Percentiles rank a stretch among this genome's conserved stretches.
These are phyloP conservation scores for Tetrahymena thermophila DNA, from an alignment of 73 alveolate species.

Conservation along the genomic window DNA sequence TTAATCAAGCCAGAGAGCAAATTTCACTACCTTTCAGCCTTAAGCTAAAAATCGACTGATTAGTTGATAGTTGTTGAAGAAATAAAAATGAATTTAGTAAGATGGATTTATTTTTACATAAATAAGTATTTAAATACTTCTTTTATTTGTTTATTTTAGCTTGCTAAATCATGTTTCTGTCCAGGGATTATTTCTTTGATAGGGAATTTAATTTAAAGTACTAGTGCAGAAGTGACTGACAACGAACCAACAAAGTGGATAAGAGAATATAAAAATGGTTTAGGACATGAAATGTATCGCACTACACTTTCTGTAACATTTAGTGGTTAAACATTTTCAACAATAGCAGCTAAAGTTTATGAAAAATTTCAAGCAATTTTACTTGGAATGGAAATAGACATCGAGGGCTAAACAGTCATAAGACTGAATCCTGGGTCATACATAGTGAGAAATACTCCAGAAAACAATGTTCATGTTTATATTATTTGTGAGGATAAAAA, in stretches of 20 bases:
- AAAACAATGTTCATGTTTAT: constrained; percentile 73
- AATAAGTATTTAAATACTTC: neutral
- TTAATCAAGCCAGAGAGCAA: constrained; percentile 92
- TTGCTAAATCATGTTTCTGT: constrained; percentile 89
- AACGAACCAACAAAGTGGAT: constrained; percentile 76
- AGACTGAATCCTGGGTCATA: constrained; percentile 90
- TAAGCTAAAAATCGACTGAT: constrained; percentile 57
- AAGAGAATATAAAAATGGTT: constrained; percentile 86
- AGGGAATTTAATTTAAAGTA: constrained; percentile 78
- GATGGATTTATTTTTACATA: neutral
- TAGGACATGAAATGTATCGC: constrained; percentile 93
- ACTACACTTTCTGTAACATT: constrained; percentile 51
- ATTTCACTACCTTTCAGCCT: constrained; percentile 70
- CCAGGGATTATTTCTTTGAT: constrained; percentile 88
- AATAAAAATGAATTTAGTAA: constrained; percentile 38
- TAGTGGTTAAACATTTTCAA: constrained; percentile 73
- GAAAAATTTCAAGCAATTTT: constrained; percentile 79
- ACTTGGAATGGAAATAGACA: constrained; percentile 90
- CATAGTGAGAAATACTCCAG: constrained; percentile 59
- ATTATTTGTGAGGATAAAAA: constrained; percentile 88
- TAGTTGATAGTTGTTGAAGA: constrained; percentile 71
- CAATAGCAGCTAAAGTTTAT: constrained; percentile 74
- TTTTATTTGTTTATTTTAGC: neutral
- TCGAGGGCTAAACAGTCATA: constrained; percentile 68
- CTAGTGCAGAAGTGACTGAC: constrained; percentile 75